Conservation (phyloP, 148 eudicot species). For the Rhododendron molle region DNA sequence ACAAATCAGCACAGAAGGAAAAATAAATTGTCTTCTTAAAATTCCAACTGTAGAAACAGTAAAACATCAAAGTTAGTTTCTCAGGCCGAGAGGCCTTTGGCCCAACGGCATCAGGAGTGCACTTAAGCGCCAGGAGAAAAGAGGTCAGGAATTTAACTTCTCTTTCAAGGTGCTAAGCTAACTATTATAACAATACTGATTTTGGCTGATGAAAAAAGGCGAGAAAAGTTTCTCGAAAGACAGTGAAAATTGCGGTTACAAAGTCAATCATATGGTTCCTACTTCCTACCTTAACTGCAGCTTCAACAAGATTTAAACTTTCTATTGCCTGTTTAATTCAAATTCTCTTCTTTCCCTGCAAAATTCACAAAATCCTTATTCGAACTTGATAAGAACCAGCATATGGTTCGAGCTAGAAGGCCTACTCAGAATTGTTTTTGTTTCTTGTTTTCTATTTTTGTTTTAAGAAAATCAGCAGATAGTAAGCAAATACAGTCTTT, state of each 20-base stretch:
- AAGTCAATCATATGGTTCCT: not conserved
- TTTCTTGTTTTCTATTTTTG: not conserved
- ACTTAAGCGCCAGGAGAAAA: too few species aligned
- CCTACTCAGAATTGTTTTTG: not conserved
- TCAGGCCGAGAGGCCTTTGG: not conserved
- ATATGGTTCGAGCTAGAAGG: not conserved
- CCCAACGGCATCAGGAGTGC: too few species aligned
- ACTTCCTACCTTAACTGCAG: slow-evolving; percentile 33
- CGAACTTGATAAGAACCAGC: not conserved
- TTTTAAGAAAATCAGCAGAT: not conserved
- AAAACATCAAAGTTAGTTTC: not conserved
- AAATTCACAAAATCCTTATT: not conserved
- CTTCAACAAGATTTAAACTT: slow-evolving; percentile 53
- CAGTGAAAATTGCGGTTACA: not conserved
- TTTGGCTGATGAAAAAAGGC: too few species aligned
- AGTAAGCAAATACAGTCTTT: not conserved
- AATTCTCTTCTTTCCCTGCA: slow-evolving; percentile 62
- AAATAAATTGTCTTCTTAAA: not conserved
- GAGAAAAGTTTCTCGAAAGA: not conserved
- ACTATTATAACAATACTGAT: too few species aligned
- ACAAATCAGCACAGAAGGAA: not conserved
- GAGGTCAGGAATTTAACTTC: too few species aligned
- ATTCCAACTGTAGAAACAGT: not conserved
- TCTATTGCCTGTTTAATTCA: slow-evolving; percentile 66
- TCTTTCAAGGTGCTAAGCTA: too few species aligned